phyloP scores from a whole-genome alignment of 1,284 basidiomycete genomes.

The Termitomyces sp. region DNA sequence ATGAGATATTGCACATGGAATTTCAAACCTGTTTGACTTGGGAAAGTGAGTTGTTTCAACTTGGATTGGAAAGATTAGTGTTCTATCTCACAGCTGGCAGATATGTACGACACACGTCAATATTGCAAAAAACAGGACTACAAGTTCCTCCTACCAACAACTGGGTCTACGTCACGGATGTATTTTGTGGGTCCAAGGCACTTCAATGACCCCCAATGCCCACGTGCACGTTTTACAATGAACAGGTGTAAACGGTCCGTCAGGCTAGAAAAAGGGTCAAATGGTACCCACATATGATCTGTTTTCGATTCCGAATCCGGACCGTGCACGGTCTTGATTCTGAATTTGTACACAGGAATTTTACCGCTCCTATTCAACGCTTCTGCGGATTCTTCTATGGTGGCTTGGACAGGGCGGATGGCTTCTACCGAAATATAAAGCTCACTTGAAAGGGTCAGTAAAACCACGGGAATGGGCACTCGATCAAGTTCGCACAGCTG shows the following conservation, averaged over 20 bases:
- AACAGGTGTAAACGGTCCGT: neutral
- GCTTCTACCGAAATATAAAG: neutral
- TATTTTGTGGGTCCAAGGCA: neutral
- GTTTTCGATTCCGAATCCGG: neutral
- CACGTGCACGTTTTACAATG: too few relatives aligned
- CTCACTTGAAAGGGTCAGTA: conserved; percentile 21
- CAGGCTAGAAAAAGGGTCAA: too few relatives aligned
- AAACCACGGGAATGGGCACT: conserved; percentile 36
- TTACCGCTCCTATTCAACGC: neutral
- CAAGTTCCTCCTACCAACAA: neutral
- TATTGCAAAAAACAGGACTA: neutral
- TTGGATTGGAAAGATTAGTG: neutral
- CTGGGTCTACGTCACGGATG: neutral
- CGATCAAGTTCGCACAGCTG: conserved; percentile 32
- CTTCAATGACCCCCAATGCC: neutral
- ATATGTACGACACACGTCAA: neutral
- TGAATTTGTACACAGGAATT: neutral
- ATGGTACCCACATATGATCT: conserved; percentile 14
- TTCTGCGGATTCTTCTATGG: neutral
- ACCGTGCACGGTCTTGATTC: neutral
- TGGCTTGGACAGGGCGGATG: neutral
- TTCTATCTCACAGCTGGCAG: neutral
- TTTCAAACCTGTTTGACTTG: too few relatives aligned
- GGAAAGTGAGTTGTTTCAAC: neutral
- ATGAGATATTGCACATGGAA: neutral